Evolutionary conservation across 306 rosid genomes (phyloP), one percentile per base, ranked within the genome.

Genomic region (Hippophae gyantsensis): DNA sequence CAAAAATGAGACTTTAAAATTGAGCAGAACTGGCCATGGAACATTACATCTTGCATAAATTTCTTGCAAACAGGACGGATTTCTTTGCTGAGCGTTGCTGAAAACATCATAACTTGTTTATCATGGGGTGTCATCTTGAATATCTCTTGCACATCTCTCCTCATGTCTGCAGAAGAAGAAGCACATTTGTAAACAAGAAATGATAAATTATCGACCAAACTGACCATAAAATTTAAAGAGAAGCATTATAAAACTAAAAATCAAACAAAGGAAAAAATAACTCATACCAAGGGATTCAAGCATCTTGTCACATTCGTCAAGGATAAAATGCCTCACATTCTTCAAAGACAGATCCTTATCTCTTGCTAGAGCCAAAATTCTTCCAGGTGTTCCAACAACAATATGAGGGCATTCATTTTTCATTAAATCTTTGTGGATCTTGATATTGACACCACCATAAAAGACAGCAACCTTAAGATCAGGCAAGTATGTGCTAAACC

Each of bases 41-140:
- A 88, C 85, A 88, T 92, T 92, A 92, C 99, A 83, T 92, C 99
- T 92, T 92, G 99, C 99, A 92, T 92, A 67, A 92, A 92, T 69
- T 89, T 92, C 83, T 92, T 88, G 96, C 99, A 92, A 80, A 92
- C 96, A 18, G 99, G 99, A 13, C 99, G 99, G 63, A 92, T 92
- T 64, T 92, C 99, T 81, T 92, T 92, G 96, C 96, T 92, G 60
- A 92, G 95, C 38, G 99, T 92, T 54, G 99, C 99, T 57, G 99
- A 92, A 64, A 92, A 92, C 99, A 92, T 92, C 99, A 92, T 92
- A 43, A 92, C 99, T 82, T 92, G 99, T 78, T 92, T 92, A 57
- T 92, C 99, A 18, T 93, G 99, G 60, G 99, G 99, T 27, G 99
- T 93, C 97, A 93, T 72, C 85, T 86, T 93, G 85, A 93, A 93